A percentile compares a stretch with the other conserved stretches of the same genome.
These are phyloP conservation scores for Berberis thunbergii DNA, from an alignment of 164 flowering plant species.

Conservation along the genomic window DNA sequence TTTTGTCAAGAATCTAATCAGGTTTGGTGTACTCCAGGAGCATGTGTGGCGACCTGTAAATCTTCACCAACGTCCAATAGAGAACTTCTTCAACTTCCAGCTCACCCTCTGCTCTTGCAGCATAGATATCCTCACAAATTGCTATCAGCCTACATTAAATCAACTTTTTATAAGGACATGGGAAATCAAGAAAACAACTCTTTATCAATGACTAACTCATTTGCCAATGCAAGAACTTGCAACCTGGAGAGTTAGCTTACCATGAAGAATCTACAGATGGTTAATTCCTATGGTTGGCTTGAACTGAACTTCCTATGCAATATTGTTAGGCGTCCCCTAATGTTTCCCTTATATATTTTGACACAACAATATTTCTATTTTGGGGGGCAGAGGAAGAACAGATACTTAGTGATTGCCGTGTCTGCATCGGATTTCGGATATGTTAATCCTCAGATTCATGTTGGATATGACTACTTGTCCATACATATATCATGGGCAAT, in stretches of 20 bases:
- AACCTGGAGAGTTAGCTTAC: neutral
- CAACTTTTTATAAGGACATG: neutral
- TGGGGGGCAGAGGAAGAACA: too few relatives aligned
- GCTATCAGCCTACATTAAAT: slow-evolving; percentile 65
- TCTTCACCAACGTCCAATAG: slow-evolving; percentile 91
- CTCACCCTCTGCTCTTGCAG: slow-evolving; percentile 99
- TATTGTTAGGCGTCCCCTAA: too few relatives aligned
- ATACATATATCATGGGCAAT: too few relatives aligned
- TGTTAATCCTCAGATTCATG: too few relatives aligned
- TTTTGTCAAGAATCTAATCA: slow-evolving; percentile 33
- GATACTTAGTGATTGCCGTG: too few relatives aligned
- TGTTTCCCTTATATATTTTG: too few relatives aligned
- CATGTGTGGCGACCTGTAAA: slow-evolving; percentile 97
- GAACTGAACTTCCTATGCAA: too few relatives aligned
- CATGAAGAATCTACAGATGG: neutral
- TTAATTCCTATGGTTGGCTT: too few relatives aligned
- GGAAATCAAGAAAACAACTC: neutral
- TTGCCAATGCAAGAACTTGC: neutral
- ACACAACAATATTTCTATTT: too few relatives aligned
- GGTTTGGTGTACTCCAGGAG: slow-evolving; percentile 89
- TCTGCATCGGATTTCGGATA: too few relatives aligned
- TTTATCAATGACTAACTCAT: too few relatives aligned
- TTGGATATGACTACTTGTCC: too few relatives aligned
- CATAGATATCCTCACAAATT: slow-evolving; percentile 91
- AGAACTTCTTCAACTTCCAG: slow-evolving; percentile 97